phyloP scores from a whole-genome alignment of 805 yeast genomes.

The Myxozyma neotropica region DNA sequence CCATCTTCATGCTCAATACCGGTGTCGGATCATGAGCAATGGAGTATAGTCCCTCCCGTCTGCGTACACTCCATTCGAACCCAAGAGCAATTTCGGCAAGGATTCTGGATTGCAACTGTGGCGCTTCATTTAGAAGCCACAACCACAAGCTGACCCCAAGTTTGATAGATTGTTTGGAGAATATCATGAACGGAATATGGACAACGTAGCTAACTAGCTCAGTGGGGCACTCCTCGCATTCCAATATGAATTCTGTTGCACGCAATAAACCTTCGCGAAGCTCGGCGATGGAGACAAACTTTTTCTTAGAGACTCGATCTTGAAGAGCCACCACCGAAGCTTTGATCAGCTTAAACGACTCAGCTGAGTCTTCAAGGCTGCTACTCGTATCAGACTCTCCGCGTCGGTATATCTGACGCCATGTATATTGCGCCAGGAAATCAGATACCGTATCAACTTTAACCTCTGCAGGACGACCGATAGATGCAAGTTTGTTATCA shows the following conservation, averaged over 20 bases:
- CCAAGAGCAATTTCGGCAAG: slow-evolving; percentile 67
- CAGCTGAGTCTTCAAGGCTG: background rate
- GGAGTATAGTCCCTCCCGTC: slow-evolving; percentile 66
- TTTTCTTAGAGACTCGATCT: slow-evolving; percentile 30
- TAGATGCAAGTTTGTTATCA: slow-evolving; percentile 65
- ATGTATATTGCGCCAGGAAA: slow-evolving; percentile 73
- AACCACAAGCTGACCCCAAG: slow-evolving; percentile 80
- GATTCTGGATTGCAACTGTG: slow-evolving; percentile 58
- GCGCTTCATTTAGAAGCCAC: slow-evolving; percentile 68
- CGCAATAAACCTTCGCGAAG: slow-evolving; percentile 40
- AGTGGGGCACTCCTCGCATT: slow-evolving; percentile 1
- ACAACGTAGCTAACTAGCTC: slow-evolving; percentile 50
- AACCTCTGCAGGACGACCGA: slow-evolving; percentile 43
- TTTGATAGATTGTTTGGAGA: slow-evolving; percentile 61
- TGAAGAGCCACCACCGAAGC: slow-evolving; percentile 35
- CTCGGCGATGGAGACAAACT: slow-evolving; percentile 36
- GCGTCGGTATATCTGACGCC: slow-evolving; percentile 50
- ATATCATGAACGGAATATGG: slow-evolving; percentile 67
- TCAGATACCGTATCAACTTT: slow-evolving; percentile 63
- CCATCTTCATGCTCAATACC: slow-evolving; percentile 77
- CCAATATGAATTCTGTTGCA: slow-evolving; percentile 49
- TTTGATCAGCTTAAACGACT: slow-evolving; percentile 34
- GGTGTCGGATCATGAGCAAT: slow-evolving; percentile 39
- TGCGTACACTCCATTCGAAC: slow-evolving; percentile 68
- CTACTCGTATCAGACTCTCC: slow-evolving; percentile 1